Evolutionary conservation across 176 grass and related monocot genomes (phyloP), one percentile per base, ranked within the genome.

Genomic region (Alloteropsis semialata): DNA sequence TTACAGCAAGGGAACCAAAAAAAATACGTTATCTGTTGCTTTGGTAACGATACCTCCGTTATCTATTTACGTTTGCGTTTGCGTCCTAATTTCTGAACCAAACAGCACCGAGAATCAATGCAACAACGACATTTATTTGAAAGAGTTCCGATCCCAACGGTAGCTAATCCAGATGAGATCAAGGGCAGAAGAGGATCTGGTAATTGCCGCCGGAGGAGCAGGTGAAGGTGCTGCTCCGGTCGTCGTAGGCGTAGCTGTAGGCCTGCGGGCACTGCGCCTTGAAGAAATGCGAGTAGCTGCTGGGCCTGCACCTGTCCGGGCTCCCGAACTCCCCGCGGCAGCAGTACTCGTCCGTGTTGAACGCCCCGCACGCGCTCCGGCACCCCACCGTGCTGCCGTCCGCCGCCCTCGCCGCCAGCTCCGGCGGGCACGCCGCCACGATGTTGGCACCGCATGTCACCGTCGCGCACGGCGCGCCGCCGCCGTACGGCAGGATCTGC

Each of bases 161-260:
- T n/a, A n/a, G 2, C 53, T 56, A 3, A 10, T 56, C 48, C 48
- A 50, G 48, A 17, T 18, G 19, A 2, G 41, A 43, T 63, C 28
- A 78, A 22, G 68, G 89, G 65, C 92, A 94, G 80, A 94, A 94
- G 46, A 84, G 45, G 41, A 91, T 87, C 65, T 72, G 49, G 82
- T 94, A 94, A 59, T 89, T 75, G 27, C 24, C 86, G 65, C 88
- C 92, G 6, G 80, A 51, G 58, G 83, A 27, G 83, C 92, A 89
- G 67, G 92, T 94, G 75, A 85, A 94, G 60, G 89, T 94, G 89
- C 92, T 94, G 17, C 66, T 81, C 17, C 43, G 27, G 50, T 94
- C 92, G 53, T 91, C 92, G 71, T 67, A 91, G 1, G 92, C 87
- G 38, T 91, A 94, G 84, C 92, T 94, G 65, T 94, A 94, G 0